Conservation (phyloP, 2,329 filamentous ascomycete genomes). For the Trichoderma sp. region DNA sequence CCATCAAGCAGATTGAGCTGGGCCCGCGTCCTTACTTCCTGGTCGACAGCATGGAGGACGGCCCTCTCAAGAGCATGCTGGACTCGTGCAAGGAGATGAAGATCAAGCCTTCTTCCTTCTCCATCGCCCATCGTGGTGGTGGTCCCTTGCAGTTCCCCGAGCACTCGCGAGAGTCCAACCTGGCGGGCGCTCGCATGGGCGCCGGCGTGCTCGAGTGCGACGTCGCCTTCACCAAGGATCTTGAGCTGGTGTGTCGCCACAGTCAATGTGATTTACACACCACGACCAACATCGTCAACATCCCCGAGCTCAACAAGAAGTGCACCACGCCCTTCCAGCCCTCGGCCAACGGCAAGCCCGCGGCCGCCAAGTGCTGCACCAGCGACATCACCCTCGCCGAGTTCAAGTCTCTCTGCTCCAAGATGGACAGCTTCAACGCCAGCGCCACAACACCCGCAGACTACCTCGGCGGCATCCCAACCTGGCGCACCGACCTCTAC, state of each 20-base stretch:
- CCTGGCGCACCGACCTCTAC: constrained; percentile 65
- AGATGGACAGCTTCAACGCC: constrained; percentile 64
- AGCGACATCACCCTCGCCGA: constrained; percentile 67
- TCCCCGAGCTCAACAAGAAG: constrained; percentile 61
- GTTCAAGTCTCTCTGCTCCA: constrained; percentile 65
- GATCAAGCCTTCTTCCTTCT: constrained; percentile 52
- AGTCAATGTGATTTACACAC: constrained; percentile 66
- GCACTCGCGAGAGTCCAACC: constrained; percentile 56
- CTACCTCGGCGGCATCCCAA: constrained; percentile 57
- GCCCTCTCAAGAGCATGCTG: constrained; percentile 58
- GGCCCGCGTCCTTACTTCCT: constrained; percentile 65
- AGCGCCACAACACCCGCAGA: constrained; percentile 55
- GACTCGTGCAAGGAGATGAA: constrained; percentile 55
- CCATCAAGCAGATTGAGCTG: constrained; percentile 52
- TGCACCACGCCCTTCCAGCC: constrained; percentile 62
- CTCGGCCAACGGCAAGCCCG: constrained; percentile 42
- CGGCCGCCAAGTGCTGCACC: constrained; percentile 67
- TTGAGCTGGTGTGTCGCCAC: constrained; percentile 65
- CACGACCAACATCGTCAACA: constrained; percentile 63
- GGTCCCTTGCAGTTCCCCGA: constrained; percentile 63
- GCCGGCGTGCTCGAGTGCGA: constrained; percentile 67
- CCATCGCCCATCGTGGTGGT: constrained; percentile 61
- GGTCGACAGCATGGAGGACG: constrained; percentile 59
- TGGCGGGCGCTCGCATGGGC: constrained; percentile 65
- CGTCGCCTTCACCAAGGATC: constrained; percentile 63